Evolutionary conservation across 1,139 yeast genomes (phyloP).

Genomic region (Blastobotrys arbuscula): DNA sequence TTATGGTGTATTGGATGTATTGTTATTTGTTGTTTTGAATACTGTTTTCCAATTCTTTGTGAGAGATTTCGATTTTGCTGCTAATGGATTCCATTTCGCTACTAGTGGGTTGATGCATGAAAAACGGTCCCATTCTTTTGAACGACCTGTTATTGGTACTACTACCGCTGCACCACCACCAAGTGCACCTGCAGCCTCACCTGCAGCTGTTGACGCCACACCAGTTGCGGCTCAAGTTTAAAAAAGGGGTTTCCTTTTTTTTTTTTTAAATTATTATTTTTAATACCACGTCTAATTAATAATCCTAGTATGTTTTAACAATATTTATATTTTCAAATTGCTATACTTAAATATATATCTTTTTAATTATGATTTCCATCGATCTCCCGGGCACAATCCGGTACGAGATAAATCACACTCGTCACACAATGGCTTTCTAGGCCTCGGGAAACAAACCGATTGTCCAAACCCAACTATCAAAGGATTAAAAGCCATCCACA

Average conservation of each 20-base stretch:
- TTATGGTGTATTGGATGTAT: conserved; percentile 55
- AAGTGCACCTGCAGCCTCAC: background rate
- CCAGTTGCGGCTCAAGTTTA: conserved; percentile 3
- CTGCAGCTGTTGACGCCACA: background rate
- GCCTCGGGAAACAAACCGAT: conserved; percentile 65
- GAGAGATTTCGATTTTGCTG: conserved; percentile 20
- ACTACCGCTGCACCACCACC: conserved; percentile 4
- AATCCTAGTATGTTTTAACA: too few relatives aligned
- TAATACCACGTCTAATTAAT: background rate
- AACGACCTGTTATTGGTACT: conserved; percentile 1
- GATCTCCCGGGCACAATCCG: conserved; percentile 41
- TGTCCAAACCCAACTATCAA: conserved; percentile 92
- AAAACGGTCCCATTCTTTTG: background rate
- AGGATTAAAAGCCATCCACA: conserved; percentile 85
- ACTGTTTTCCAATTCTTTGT: conserved; percentile 24
- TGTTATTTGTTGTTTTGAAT: conserved; percentile 37
- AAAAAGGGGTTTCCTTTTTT: background rate
- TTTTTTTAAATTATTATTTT: background rate
- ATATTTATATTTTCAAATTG: background rate
- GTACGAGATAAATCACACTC: conserved; percentile 54
- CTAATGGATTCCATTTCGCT: conserved; percentile 18
- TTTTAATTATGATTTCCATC: too few relatives aligned
- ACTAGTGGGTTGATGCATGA: background rate
- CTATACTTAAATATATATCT: too few relatives aligned
- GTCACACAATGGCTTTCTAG: conserved; percentile 59